Evolutionary conservation across 352 stramenopile genomes (phyloP).

Genomic region (Elongisporangium anandrum): DNA sequence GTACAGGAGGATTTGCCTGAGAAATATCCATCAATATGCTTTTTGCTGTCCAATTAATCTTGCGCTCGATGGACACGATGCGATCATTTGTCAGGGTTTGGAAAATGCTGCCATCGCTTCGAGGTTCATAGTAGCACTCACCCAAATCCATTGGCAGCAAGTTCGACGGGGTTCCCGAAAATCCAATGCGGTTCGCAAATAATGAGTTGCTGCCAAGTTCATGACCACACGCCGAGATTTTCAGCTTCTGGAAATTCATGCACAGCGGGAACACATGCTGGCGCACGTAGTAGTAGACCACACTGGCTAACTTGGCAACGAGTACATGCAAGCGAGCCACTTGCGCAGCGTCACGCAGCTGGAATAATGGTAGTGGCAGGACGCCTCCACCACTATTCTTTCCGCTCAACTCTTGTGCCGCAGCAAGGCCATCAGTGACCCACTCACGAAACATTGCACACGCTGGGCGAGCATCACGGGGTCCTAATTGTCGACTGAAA

Average conservation of each 20-base stretch:
- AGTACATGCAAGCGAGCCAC: conserved; percentile 93
- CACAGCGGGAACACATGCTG: conserved; percentile 98
- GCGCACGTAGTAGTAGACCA: conserved; percentile 98
- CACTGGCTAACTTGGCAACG: conserved; percentile 90
- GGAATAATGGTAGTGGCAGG: conserved; percentile 95
- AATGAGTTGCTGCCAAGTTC: conserved; percentile 98
- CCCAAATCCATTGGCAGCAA: conserved; percentile 98
- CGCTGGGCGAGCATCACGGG: conserved; percentile 73
- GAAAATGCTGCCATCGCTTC: conserved; percentile 98
- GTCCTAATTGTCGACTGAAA: conserved; percentile 81
- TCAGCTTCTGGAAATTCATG: conserved; percentile 98
- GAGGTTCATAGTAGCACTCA: conserved; percentile 97
- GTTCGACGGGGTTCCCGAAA: conserved; percentile 99
- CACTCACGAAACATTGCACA: conserved; percentile 77
- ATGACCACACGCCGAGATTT: conserved; percentile 98
- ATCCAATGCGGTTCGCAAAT: conserved; percentile 97
- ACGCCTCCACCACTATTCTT: conserved; percentile 37
- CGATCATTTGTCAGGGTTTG: conserved; percentile 93
- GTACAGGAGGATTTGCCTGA: conserved; percentile 58
- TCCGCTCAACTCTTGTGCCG: conserved; percentile 17
- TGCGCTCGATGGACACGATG: conserved; percentile 86
- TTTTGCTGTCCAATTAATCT: conserved; percentile 75
- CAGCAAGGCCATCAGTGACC: conserved; percentile 46
- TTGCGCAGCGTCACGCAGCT: conserved; percentile 96
- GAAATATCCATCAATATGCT: conserved; percentile 82